phyloP scores from a whole-genome alignment of 2,329 filamentous ascomycete species.

The Bipolaris victoriae region DNA sequence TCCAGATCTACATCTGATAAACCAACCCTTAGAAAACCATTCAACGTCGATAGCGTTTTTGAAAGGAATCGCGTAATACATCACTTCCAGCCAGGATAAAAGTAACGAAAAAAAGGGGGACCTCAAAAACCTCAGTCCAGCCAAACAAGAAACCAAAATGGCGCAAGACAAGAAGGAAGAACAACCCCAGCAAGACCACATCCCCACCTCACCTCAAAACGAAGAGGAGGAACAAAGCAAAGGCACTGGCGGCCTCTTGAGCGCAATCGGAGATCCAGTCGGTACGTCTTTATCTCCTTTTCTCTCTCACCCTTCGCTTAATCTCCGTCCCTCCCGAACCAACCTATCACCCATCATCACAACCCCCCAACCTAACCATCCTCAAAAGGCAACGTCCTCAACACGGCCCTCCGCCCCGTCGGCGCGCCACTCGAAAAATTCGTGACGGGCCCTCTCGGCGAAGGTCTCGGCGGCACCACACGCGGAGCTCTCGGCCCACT shows the following conservation, averaged over 20 bases:
- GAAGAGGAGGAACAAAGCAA: conserved; percentile 29
- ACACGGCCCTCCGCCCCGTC: conserved; percentile 48
- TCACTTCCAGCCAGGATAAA: not conserved
- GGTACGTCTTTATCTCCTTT: conserved; percentile 23
- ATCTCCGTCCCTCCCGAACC: not conserved
- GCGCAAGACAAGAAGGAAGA: conserved; percentile 18
- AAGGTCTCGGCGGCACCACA: conserved; percentile 46
- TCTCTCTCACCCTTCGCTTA: not conserved
- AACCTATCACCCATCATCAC: too few species aligned
- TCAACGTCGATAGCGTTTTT: not conserved
- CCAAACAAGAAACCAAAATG: conserved; percentile 10
- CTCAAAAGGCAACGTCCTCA: conserved; percentile 44
- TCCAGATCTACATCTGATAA: not conserved
- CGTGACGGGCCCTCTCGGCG: conserved; percentile 47
- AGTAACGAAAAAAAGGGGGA: not conserved
- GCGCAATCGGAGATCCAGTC: conserved; percentile 40
- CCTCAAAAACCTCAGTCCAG: too few species aligned
- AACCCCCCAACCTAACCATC: not conserved
- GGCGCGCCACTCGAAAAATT: conserved; percentile 47
- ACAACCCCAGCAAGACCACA: conserved; percentile 33
- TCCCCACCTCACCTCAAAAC: conserved; percentile 29
- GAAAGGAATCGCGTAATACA: not conserved
- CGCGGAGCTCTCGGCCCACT: conserved; percentile 46
- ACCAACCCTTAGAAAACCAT: not conserved
- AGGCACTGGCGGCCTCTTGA: conserved; percentile 37